Conservation (phyloP, 2,329 filamentous ascomycete genomes). For the Colletotrichum cordylinicola region DNA sequence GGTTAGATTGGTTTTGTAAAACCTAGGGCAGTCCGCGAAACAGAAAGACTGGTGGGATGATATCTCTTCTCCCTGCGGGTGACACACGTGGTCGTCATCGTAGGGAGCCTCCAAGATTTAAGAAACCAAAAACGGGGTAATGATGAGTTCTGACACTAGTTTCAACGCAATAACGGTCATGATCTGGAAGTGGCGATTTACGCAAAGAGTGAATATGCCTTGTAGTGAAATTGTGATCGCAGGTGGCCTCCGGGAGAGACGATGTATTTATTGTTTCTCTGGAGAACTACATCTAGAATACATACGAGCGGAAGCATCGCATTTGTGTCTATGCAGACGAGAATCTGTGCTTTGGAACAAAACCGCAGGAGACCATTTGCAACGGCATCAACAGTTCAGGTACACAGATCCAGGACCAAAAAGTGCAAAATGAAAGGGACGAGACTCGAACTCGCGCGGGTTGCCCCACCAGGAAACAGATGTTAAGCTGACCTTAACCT, state of each 20-base stretch:
- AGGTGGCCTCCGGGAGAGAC: background rate
- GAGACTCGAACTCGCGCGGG: constrained; percentile 24
- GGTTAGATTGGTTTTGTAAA: constrained; percentile 24
- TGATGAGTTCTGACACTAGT: constrained; percentile 17
- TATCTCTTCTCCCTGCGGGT: constrained; percentile 1
- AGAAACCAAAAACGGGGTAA: constrained; percentile 15
- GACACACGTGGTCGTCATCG: background rate
- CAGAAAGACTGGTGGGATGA: constrained; percentile 13
- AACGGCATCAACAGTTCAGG: background rate
- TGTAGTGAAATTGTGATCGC: background rate
- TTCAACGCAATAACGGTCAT: constrained; percentile 5
- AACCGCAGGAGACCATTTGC: background rate
- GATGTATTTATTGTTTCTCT: background rate
- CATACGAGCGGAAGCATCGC: background rate
- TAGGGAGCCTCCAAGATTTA: constrained; percentile 4
- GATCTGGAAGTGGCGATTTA: background rate
- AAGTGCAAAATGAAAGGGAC: constrained; percentile 19
- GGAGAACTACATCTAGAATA: background rate
- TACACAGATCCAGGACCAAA: background rate
- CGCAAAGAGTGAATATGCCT: background rate
- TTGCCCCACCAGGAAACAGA: constrained; percentile 24
- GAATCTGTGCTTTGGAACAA: background rate
- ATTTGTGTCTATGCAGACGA: background rate
- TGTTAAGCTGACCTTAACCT: constrained; percentile 24
- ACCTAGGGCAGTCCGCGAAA: constrained; percentile 24